Conservation (phyloP, 2,329 filamentous ascomycete genomes). For the Fusarium buharicum region DNA sequence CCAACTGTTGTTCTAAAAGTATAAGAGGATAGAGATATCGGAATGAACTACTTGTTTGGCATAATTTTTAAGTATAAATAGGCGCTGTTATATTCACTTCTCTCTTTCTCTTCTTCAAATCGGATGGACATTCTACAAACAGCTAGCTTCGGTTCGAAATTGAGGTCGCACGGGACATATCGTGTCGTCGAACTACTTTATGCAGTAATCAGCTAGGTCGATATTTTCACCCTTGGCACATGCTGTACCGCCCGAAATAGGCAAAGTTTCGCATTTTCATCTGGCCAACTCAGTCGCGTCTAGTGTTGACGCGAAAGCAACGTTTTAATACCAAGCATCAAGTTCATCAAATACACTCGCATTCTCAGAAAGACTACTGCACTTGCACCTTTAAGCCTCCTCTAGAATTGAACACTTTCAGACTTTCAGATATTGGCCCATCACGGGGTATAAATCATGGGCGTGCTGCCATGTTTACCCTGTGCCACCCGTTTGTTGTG, state of each 20-base stretch:
- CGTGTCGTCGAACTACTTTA: background rate
- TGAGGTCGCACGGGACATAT: background rate
- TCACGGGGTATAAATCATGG: slow-evolving; percentile 15
- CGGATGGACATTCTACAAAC: background rate
- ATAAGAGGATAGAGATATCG: background rate
- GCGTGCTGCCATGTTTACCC: slow-evolving; percentile 22
- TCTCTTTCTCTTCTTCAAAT: background rate
- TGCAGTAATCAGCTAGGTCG: background rate
- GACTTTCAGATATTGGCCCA: no score
- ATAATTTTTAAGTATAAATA: background rate
- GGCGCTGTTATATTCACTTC: background rate
- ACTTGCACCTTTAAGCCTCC: no score
- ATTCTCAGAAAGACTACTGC: no score
- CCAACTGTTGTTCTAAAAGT: background rate
- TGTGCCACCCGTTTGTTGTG: slow-evolving; percentile 50
- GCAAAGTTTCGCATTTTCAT: slow-evolving; percentile 17
- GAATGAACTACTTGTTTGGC: no score
- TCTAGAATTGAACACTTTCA: no score
- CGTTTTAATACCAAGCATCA: no score
- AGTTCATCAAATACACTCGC: no score
- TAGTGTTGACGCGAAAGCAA: no score
- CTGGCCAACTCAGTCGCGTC: background rate
- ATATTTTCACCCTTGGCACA: background rate
- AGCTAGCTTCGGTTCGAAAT: background rate
- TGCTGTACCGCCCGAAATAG: slow-evolving; percentile 4